phyloP scores from a whole-genome alignment of 352 stramenopile genomes.

The Pythium graminicola region DNA sequence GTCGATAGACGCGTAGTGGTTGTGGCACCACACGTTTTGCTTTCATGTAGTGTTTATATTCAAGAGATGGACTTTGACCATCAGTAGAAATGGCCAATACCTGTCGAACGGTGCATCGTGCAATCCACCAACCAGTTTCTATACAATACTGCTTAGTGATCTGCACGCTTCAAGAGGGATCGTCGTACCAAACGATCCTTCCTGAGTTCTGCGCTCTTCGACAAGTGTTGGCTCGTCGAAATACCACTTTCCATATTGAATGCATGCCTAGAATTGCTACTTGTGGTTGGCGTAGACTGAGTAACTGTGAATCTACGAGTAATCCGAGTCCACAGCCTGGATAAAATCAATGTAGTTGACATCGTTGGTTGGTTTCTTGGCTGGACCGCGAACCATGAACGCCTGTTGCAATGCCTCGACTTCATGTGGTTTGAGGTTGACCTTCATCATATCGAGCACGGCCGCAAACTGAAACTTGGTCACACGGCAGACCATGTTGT shows the following conservation, averaged over 20 bases:
- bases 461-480: conserved; percentile 80
- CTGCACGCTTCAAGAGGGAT: not conserved
- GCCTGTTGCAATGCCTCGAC: conserved; percentile 41
- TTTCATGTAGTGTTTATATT: not conserved
- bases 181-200: not conserved
- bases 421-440: conserved; percentile 42
- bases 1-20: conserved; percentile 44
- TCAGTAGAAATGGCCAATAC: not conserved
- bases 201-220: conserved; percentile 18
- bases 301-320: conserved; percentile 36
- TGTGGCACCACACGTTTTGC: too few species aligned
- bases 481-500: conserved; percentile 62
- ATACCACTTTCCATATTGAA: not conserved
- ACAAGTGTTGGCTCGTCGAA: not conserved
- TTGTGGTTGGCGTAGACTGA: not conserved
- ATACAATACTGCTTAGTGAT: conserved; percentile 12
- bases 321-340: conserved; percentile 61
- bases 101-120: conserved; percentile 22
- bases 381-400: conserved; percentile 49
- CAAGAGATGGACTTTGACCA: not conserved
- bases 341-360: conserved; percentile 79
- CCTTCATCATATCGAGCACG: conserved; percentile 80
- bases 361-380: conserved; percentile 49
- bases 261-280: not conserved
- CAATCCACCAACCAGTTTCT: conserved; percentile 14